Base-by-base conservation (phyloP, 306 rosid genomes). In the Trifolium fragiferum region DNA sequence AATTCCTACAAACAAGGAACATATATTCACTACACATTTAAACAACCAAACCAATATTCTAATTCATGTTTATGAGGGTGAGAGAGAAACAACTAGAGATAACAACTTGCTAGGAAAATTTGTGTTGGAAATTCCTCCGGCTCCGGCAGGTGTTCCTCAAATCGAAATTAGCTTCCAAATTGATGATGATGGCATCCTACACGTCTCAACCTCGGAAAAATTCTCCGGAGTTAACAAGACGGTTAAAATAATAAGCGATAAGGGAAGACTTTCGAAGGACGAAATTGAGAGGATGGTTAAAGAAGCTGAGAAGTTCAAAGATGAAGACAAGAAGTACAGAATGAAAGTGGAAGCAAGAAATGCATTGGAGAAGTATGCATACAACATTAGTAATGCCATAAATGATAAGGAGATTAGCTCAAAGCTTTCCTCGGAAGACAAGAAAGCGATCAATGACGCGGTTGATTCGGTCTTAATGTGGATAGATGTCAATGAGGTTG, bases 341-440 rank as follows among this genome's bases (percentile, higher is more conserved):
- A 54, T 19, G 6, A 54, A 54, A 27, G 32, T 54, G 20, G 60
- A 54, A 10, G 60, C 60, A 10, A 54, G 60, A 86, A 88, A 86
- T 8, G 90, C 91, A 0, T 73, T 90, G 82, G 96, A 88, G 89
- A 83, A 85, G 78, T 88, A 88, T 0, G 75, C 96, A 0, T 86
- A 88, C 84, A 88, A 86, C 82, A 88, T 90, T 87, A 85, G 96
- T 83, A 90, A 90, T 47, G 82, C 91, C 0, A 58, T 90, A 8
- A 85, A 85, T 64, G 93, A 83, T 21, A 92, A 88, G 85, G 85
- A 88, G 85, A 88, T 90, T 0, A 89, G 83, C 1, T 90, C 82
- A 35, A 87, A 87, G 73, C 84, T 90, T 35, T 64, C 79, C 3
- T 81, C 85, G 6, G 81, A 82, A 0, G 96, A 90, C 68, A 90